Percentiles rank a stretch among this genome's conserved stretches.
Evolutionary conservation across 108 stramenopile genomes (phyloP).

Genomic region (Skeletonema tropicum): DNA sequence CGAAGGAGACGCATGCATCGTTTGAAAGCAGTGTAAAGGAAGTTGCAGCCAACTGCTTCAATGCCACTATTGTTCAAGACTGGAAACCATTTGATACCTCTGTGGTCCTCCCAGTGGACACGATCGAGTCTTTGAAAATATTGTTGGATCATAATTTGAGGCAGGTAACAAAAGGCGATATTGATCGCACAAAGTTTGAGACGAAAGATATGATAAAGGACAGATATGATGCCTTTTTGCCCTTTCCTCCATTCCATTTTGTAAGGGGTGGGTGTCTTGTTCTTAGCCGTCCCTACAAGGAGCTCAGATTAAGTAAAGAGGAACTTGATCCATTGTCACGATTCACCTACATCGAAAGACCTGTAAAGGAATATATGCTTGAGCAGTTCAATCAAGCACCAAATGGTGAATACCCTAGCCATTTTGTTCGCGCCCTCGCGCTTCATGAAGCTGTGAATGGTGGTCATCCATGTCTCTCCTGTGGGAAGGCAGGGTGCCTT

Average conservation of each 20-base stretch:
- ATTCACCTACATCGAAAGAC: constrained; percentile 6
- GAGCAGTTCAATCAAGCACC: constrained; percentile 13
- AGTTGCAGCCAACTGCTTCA: constrained; percentile 16
- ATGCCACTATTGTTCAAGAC: not conserved
- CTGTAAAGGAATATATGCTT: not conserved
- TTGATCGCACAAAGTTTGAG: not conserved
- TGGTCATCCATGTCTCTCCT: not conserved
- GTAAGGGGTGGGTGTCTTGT: constrained; percentile 1
- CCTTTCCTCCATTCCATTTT: constrained; percentile 19
- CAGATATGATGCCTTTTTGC: constrained; percentile 10
- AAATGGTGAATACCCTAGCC: constrained; percentile 1
- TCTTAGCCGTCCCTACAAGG: constrained; percentile 4
- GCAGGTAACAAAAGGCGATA: constrained; percentile 16
- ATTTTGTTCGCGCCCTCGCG: constrained; percentile 13
- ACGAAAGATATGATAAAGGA: constrained; percentile 8
- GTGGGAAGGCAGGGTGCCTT: not conserved
- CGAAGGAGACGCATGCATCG: not conserved
- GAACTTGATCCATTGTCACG: constrained; percentile 14
- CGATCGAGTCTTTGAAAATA: constrained; percentile 5
- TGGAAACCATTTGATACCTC: constrained; percentile 15
- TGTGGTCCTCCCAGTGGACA: not conserved
- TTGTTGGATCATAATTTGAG: constrained; percentile 10
- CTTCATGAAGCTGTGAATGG: constrained; percentile 6
- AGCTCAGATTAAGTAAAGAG: not conserved
- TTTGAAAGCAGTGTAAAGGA: constrained; percentile 16